phyloP scores from a whole-genome alignment of 1,284 basidiomycete genomes.

The Sanghuangporus weigelae region DNA sequence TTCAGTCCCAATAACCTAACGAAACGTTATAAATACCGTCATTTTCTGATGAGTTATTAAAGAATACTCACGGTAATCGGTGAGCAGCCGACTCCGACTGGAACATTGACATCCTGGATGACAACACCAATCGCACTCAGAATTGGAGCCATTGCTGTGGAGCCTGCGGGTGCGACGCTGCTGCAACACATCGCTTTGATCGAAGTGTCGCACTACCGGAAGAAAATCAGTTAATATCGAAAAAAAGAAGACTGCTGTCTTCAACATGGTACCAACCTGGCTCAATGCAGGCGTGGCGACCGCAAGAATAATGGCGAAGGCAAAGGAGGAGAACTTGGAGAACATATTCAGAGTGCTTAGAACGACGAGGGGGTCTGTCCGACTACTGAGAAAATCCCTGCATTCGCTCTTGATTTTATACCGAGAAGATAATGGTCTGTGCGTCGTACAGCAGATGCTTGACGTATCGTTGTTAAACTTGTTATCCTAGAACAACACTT shows the following conservation, averaged over 20 bases:
- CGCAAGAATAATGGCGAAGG: slow-evolving; percentile 9
- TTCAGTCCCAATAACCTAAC: slow-evolving; percentile 3
- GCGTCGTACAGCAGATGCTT: neutral
- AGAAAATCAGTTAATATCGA: neutral
- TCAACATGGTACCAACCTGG: neutral
- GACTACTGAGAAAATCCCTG: neutral
- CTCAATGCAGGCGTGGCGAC: slow-evolving; percentile 6
- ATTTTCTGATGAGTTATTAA: neutral
- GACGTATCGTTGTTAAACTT: neutral
- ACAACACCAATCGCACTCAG: slow-evolving; percentile 11
- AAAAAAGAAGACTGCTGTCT: no score
- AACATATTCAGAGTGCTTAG: slow-evolving; percentile 2
- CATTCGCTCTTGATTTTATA: neutral
- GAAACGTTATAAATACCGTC: neutral
- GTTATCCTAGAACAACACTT: neutral
- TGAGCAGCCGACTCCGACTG: slow-evolving; percentile 7
- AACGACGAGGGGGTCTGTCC: neutral
- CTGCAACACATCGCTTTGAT: slow-evolving; percentile 13
- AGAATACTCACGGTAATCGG: slow-evolving; percentile 3
- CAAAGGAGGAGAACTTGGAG: slow-evolving; percentile 1
- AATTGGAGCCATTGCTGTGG: neutral
- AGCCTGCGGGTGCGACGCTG: slow-evolving; percentile 4
- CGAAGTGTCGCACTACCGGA: slow-evolving; percentile 15
- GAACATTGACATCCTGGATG: slow-evolving; percentile 1
- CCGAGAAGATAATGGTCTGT: neutral